A percentile compares a stretch with the other conserved stretches of the same genome.
Conservation (phyloP, 2,329 filamentous ascomycete genomes). For the Lecanicillium sp. region DNA sequence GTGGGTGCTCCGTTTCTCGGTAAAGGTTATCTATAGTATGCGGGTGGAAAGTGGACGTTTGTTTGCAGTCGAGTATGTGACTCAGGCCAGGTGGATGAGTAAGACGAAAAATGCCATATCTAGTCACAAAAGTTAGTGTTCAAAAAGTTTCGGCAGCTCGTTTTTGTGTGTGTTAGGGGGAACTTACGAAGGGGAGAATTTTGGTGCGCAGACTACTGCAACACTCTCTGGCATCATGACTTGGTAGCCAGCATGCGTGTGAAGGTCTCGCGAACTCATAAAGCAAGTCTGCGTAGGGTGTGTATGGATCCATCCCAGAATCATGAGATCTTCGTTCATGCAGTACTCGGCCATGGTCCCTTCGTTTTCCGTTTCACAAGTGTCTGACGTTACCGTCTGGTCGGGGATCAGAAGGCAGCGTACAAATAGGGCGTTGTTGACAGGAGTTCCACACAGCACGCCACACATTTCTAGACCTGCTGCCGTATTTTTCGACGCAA, state of each 20-base stretch:
- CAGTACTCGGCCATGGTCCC: slow-evolving; percentile 82
- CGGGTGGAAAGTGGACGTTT: slow-evolving; percentile 79
- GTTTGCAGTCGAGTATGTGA: slow-evolving; percentile 71
- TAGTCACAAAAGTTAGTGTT: slow-evolving; percentile 23
- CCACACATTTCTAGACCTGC: slow-evolving; percentile 89
- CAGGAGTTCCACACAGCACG: slow-evolving; percentile 81
- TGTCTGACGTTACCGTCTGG: slow-evolving; percentile 83
- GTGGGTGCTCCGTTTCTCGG: slow-evolving; percentile 60
- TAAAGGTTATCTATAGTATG: slow-evolving; percentile 63
- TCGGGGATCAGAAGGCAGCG: slow-evolving; percentile 83
- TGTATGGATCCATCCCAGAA: slow-evolving; percentile 96
- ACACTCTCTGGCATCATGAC: slow-evolving; percentile 95
- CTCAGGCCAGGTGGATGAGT: slow-evolving; percentile 88
- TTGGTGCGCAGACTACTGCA: slow-evolving; percentile 91
- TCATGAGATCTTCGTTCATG: slow-evolving; percentile 72
- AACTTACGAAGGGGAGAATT: slow-evolving; percentile 64
- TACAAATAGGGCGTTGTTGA: slow-evolving; percentile 91
- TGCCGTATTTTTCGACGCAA: slow-evolving; percentile 70
- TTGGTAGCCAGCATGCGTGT: slow-evolving; percentile 92
- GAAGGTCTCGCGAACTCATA: slow-evolving; percentile 88
- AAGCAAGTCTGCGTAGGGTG: slow-evolving; percentile 96
- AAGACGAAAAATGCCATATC: slow-evolving; percentile 85
- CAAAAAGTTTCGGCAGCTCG: not conserved
- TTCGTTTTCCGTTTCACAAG: slow-evolving; percentile 90
- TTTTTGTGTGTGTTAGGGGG: not conserved